Conservation (phyloP, 1,284 basidiomycete genomes). For the Ceratobasidium sp. region DNA sequence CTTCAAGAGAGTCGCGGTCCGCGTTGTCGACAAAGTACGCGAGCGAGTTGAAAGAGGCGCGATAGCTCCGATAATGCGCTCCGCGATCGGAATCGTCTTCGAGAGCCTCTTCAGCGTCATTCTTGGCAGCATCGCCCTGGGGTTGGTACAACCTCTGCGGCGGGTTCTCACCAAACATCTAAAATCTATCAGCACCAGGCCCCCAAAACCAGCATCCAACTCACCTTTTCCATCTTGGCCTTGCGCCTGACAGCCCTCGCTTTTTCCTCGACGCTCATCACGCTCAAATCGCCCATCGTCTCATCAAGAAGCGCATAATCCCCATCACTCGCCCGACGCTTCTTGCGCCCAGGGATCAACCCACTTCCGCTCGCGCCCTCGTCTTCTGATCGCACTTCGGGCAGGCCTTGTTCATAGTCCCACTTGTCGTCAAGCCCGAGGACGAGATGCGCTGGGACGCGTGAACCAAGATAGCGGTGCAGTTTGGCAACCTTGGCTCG, state of each 20-base stretch:
- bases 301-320: slow-evolving; percentile 40
- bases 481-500: slow-evolving; percentile 76
- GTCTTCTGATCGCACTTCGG: slow-evolving; percentile 44
- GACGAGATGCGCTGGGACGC: slow-evolving; percentile 71
- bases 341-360: slow-evolving; percentile 24
- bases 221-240: slow-evolving; percentile 82
- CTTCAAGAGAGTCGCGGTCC: slow-evolving; percentile 71
- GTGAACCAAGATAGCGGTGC: slow-evolving; percentile 79
- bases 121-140: slow-evolving; percentile 53
- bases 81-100: slow-evolving; percentile 24
- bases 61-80: slow-evolving; percentile 67
- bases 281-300: slow-evolving; percentile 45
- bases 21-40: slow-evolving; percentile 77
- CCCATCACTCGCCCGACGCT: slow-evolving; percentile 27
- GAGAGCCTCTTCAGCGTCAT: slow-evolving; percentile 42
- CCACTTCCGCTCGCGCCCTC: slow-evolving; percentile 42
- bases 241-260: slow-evolving; percentile 71
- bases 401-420: slow-evolving; percentile 49
- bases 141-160: slow-evolving; percentile 75
- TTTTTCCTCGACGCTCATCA: slow-evolving; percentile 54
- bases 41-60: slow-evolving; percentile 76
- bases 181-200: slow-evolving; percentile 31
- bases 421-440: slow-evolving; percentile 55
- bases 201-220: slow-evolving; percentile 42
- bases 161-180: slow-evolving; percentile 81